Evolutionary conservation across 768 basidiomycete genomes (phyloP).

Genomic region (Suillus subalutaceus): DNA sequence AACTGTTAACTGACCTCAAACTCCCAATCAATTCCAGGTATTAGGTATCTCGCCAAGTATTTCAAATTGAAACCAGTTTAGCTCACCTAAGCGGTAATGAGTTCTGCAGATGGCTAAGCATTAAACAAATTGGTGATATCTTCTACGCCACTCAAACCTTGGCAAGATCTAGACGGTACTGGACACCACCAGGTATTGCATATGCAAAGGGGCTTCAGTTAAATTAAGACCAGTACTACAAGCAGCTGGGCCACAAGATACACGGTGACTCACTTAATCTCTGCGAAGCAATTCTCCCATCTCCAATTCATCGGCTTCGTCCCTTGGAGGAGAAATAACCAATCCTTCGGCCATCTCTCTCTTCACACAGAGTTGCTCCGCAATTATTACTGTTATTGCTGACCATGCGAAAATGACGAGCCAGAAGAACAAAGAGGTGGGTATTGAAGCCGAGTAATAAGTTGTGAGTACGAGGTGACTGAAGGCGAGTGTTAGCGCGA

Average conservation of each 20-base stretch:
- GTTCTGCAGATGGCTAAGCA: neutral
- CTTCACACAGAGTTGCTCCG: conserved; percentile 90
- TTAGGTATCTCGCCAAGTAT: neutral
- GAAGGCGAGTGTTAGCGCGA: conserved; percentile 87
- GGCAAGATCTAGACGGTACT: neutral
- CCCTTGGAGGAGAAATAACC: conserved; percentile 46
- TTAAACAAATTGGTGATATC: conserved; percentile 2
- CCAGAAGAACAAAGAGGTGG: conserved; percentile 95
- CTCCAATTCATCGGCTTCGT: conserved; percentile 58
- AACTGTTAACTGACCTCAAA: neutral
- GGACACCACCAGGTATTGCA: neutral
- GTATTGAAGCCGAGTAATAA: conserved; percentile 68
- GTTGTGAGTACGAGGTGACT: conserved; percentile 93
- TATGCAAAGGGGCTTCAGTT: neutral
- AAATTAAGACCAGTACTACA: neutral
- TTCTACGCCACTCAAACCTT: conserved; percentile 7
- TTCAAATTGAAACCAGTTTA: neutral
- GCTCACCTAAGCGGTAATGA: conserved; percentile 9
- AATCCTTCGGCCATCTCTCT: conserved; percentile 90
- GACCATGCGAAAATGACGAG: conserved; percentile 71
- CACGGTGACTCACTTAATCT: conserved; percentile 54
- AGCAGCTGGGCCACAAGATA: neutral
- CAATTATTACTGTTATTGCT: conserved; percentile 72
- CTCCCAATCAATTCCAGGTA: neutral
- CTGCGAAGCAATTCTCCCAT: conserved; percentile 52